These are phyloP conservation scores for Colletotrichum musae DNA, from an alignment of 2,329 filamentous ascomycete genomes.

Conservation along the genomic window DNA sequence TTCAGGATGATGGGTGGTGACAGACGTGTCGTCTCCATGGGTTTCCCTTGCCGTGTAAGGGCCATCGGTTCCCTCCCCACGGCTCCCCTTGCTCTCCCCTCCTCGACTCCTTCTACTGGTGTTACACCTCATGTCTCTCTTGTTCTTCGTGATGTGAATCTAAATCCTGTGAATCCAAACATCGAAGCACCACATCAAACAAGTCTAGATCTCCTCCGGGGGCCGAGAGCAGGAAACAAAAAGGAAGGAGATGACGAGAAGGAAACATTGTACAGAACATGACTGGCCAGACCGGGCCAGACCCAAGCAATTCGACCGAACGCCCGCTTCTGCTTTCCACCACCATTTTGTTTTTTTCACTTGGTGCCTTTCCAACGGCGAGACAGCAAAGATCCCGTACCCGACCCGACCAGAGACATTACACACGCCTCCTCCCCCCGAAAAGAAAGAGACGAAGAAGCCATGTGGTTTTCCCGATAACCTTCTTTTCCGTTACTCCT, in stretches of 20 bases:
- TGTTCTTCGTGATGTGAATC: slow-evolving; percentile 1
- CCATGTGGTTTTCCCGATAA: slow-evolving; percentile 29
- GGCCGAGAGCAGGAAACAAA: background rate
- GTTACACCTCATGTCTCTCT: slow-evolving; percentile 27
- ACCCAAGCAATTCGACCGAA: background rate
- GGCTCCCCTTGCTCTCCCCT: background rate
- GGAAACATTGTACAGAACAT: background rate
- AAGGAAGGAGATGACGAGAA: background rate
- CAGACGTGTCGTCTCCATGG: slow-evolving; percentile 2
- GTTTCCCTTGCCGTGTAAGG: background rate
- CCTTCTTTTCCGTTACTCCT: slow-evolving; percentile 21
- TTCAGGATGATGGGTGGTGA: slow-evolving; percentile 19
- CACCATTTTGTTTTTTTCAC: background rate
- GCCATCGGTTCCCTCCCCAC: background rate
- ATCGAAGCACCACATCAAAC: background rate
- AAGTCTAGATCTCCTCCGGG: background rate
- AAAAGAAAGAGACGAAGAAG: background rate
- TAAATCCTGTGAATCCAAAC: slow-evolving; percentile 8
- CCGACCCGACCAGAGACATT: slow-evolving; percentile 2
- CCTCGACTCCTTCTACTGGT: background rate
- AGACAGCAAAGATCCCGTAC: background rate
- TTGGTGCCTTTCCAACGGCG: slow-evolving; percentile 5
- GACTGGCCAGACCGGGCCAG: slow-evolving; percentile 5
- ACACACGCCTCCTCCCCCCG: background rate
- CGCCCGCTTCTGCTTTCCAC: background rate